These are phyloP conservation scores for Calcarisporium arbuscula DNA, from an alignment of 2,329 filamentous ascomycete genomes.

Conservation along the genomic window DNA sequence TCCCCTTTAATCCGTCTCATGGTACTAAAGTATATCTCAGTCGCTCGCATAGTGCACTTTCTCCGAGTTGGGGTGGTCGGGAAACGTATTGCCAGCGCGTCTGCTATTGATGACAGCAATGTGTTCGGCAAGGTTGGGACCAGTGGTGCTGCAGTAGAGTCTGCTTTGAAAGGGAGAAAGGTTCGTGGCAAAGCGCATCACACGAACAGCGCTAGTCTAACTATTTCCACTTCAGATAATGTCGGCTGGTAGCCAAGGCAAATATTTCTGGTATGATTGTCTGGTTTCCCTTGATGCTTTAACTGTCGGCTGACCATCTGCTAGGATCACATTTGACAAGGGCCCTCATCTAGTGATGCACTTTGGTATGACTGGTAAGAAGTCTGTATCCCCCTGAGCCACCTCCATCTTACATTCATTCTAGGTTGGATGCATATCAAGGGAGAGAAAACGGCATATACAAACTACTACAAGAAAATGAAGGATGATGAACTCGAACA, in stretches of 20 bases:
- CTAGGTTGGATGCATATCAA: conserved; percentile 81
- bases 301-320: conserved; percentile 1
- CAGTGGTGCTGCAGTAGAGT: conserved; percentile 65
- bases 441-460: conserved; percentile 70
- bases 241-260: conserved; percentile 77
- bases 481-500: conserved; percentile 49
- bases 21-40: too few species aligned
- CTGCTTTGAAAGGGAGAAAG: conserved; percentile 68
- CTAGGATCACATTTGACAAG: conserved; percentile 52
- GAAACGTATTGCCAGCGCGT: conserved; percentile 65
- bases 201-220: too few species aligned
- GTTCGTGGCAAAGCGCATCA: too few species aligned
- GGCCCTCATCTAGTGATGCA: conserved; percentile 87
- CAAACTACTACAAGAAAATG: conserved; percentile 72
- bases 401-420: background rate
- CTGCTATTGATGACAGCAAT: conserved; percentile 71
- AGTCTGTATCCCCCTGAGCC: background rate
- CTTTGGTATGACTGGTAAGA: conserved; percentile 62
- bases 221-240: conserved; percentile 34
- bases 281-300: background rate
- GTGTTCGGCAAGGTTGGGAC: conserved; percentile 90
- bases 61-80: conserved; percentile 78
- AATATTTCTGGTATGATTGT: conserved; percentile 76
- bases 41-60: conserved; percentile 81
- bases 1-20: conserved; percentile 5